phyloP scores from a whole-genome alignment of 306 rosid species.

The Vigna reflexopilosa region DNA sequence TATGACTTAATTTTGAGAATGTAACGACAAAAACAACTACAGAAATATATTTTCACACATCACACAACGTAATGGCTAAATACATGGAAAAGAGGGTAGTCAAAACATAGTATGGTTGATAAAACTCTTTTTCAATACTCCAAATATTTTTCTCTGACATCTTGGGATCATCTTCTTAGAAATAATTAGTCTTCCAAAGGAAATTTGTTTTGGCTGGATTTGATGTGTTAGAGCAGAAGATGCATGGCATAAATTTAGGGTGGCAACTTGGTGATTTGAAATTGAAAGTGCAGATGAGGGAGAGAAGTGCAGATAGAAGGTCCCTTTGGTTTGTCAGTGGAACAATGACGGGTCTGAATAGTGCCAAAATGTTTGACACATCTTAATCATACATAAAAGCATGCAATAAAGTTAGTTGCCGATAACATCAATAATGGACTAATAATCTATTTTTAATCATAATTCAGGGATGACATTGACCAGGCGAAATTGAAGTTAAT shows the following conservation, averaged over 20 bases:
- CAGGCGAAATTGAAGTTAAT: background rate
- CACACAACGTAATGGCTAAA: background rate
- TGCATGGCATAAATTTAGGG: background rate
- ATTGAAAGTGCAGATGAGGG: constrained; percentile 23
- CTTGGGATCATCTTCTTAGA: background rate
- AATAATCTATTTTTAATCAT: constrained; percentile 26
- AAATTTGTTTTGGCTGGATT: background rate
- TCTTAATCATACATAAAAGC: constrained; percentile 43
- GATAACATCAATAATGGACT: constrained; percentile 41
- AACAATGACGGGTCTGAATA: constrained; percentile 32
- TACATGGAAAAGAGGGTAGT: background rate
- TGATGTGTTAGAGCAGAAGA: constrained; percentile 7
- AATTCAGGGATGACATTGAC: constrained; percentile 35
- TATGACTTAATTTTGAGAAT: constrained; percentile 5
- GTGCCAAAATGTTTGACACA: constrained; percentile 34
- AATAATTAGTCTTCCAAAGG: too few relatives aligned
- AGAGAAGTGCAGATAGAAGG: constrained; percentile 26
- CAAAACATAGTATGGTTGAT: background rate
- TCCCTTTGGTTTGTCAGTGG: constrained; percentile 32
- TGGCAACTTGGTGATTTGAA: constrained; percentile 18
- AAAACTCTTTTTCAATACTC: background rate
- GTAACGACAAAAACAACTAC: too few relatives aligned
- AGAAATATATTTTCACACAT: background rate
- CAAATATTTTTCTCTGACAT: background rate
- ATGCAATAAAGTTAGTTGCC: constrained; percentile 29